phyloP scores from a whole-genome alignment of 2,329 filamentous ascomycete genomes.

The Penicillium oxalicum region DNA sequence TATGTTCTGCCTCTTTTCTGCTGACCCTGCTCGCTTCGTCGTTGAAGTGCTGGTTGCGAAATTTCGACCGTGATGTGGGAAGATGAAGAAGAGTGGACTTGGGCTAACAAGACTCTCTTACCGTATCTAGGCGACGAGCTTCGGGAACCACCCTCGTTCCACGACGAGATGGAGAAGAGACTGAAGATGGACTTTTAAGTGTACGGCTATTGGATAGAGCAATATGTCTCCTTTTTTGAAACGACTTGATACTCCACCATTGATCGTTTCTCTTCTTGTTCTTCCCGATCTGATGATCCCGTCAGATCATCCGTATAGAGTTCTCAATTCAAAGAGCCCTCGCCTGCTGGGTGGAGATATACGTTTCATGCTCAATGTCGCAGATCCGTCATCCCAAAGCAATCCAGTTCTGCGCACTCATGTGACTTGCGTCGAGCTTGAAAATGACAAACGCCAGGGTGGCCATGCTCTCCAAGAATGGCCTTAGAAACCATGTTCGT shows the following conservation, averaged over 20 bases:
- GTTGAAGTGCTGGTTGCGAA: not conserved
- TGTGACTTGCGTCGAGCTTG: too few relatives aligned
- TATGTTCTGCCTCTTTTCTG: constrained; percentile 26
- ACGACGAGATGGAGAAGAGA: constrained; percentile 91
- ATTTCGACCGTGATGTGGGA: not conserved
- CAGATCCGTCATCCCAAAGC: too few relatives aligned
- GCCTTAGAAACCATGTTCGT: not conserved
- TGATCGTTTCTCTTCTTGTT: constrained; percentile 4
- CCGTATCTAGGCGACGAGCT: constrained; percentile 56
- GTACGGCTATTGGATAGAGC: constrained; percentile 9
- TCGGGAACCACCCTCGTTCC: constrained; percentile 64
- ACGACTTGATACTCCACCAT: too few relatives aligned
- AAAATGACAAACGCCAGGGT: too few relatives aligned
- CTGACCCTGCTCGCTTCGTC: not conserved
- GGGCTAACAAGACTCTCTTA: not conserved
- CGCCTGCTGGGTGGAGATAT: too few relatives aligned
- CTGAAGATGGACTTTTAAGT: constrained; percentile 62
- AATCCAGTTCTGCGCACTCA: too few relatives aligned
- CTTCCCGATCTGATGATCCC: not conserved
- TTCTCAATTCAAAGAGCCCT: too few relatives aligned
- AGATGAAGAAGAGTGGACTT: constrained; percentile 3
- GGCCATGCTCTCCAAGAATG: too few relatives aligned
- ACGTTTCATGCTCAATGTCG: too few relatives aligned
- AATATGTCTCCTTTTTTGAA: constrained; percentile 1
- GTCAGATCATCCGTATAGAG: too few relatives aligned